Conservation (phyloP, 768 basidiomycete species). For the Boletus patriciae region DNA sequence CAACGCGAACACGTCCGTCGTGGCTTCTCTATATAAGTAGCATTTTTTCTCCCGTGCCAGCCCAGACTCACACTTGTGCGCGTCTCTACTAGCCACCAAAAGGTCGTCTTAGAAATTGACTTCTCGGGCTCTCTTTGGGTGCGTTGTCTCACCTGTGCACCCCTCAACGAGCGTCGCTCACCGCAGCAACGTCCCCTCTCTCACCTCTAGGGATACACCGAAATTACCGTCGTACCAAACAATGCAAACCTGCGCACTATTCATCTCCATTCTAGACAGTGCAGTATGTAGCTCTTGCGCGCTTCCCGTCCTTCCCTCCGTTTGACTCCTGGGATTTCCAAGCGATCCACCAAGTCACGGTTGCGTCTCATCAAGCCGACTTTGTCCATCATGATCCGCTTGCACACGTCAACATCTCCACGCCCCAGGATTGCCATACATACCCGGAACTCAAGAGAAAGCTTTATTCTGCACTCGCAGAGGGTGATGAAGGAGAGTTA, state of each 20-base stretch:
- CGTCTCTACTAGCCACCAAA: slow-evolving; percentile 91
- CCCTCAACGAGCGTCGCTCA: slow-evolving; percentile 21
- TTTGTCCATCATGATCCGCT: slow-evolving; percentile 80
- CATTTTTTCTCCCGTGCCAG: slow-evolving; percentile 27
- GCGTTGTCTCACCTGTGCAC: slow-evolving; percentile 34
- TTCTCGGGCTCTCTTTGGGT: slow-evolving; percentile 87
- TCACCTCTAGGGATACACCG: slow-evolving; percentile 77
- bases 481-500: slow-evolving; percentile 92
- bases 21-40: slow-evolving; percentile 89
- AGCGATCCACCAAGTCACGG: slow-evolving; percentile 75
- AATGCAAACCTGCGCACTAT: slow-evolving; percentile 78
- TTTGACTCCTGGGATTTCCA: slow-evolving; percentile 25
- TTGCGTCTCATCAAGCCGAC: slow-evolving; percentile 69
- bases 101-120: slow-evolving; percentile 91
- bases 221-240: slow-evolving; percentile 84
- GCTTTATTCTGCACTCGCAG: slow-evolving; percentile 86
- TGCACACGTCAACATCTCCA: slow-evolving; percentile 60
- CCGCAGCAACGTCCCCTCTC: slow-evolving; percentile 12
- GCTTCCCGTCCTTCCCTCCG: slow-evolving; percentile 15
- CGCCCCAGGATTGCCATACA: slow-evolving; percentile 75
- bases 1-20: slow-evolving; percentile 78
- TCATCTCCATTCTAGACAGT: slow-evolving; percentile 86
- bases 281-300: slow-evolving; percentile 52
- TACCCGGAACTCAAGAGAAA: slow-evolving; percentile 94
- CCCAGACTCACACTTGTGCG: slow-evolving; percentile 45